Evolutionary conservation across 345 rosid genomes (phyloP).

Genomic region (Sisymbrium altissimum): DNA sequence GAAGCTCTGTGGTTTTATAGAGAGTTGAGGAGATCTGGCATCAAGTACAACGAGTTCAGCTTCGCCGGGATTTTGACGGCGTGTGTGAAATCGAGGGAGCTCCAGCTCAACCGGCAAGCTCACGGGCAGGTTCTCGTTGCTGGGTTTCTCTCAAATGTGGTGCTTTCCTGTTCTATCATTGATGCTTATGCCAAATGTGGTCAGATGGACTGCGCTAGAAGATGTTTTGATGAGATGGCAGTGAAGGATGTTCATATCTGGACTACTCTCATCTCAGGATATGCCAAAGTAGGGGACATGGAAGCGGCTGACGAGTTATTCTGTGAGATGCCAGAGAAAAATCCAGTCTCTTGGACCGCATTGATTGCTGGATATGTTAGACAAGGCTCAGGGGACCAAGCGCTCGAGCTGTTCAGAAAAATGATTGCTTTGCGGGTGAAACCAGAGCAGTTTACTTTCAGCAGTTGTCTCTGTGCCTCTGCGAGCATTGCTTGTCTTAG

Average conservation of each 20-base stretch:
- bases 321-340: constrained; percentile 60
- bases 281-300: constrained; percentile 61
- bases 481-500: constrained; percentile 58
- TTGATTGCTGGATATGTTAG: constrained; percentile 75
- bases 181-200: constrained; percentile 71
- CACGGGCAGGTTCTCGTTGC: constrained; percentile 72
- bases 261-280: constrained; percentile 77
- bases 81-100: constrained; percentile 51
- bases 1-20: constrained; percentile 51
- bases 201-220: constrained; percentile 52
- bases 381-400: constrained; percentile 46
- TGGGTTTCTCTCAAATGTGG: constrained; percentile 57
- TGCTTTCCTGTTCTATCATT: constrained; percentile 50
- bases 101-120: constrained; percentile 52
- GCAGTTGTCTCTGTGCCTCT: constrained; percentile 78
- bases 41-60: constrained; percentile 59
- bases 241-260: constrained; percentile 59
- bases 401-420: constrained; percentile 46
- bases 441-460: constrained; percentile 78
- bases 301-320: constrained; percentile 53
- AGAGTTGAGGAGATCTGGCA: constrained; percentile 50
- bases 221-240: constrained; percentile 62
- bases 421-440: constrained; percentile 48
- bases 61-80: constrained; percentile 61
- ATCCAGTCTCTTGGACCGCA: constrained; percentile 69